Base-by-base conservation (phyloP, 257 asterid genomes). In the Mentha longifolia region DNA sequence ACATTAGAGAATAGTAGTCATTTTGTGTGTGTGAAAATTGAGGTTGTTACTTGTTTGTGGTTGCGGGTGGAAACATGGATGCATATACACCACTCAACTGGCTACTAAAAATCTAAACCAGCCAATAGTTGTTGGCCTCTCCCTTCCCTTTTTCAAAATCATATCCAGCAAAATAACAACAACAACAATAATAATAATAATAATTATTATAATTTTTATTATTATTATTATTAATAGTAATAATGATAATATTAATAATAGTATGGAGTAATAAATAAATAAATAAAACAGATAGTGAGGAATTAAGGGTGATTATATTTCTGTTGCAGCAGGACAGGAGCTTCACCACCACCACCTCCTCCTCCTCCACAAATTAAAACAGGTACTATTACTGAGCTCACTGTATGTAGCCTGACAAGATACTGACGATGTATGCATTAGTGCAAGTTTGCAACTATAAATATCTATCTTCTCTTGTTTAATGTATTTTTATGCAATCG, bases 71-170 rank as follows among this genome's bases (percentile, higher is more conserved):
- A 19, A 55, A 73, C 66, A 51, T 72, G 81, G 82, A 68, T 56
- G 50, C 62, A 60, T 63, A 61, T 19, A 64, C 45, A 76, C 97
- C 97, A 90, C 93, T 74, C 85, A 80, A 83, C 76, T 50, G 52
- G 33, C 76, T 67, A 25, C 71, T 73, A 79, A 81, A 82, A 76
- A 82, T 90, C 86, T 82, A 17, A 33, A 47, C 73, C 85, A 86
- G 65, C 95, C 95, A 90, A 88, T 88, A 63, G 81, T 45, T 25
- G 60, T 61, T 72, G 31, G 42, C 79, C 71, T 67, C 74, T 77
- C 57, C 63, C 75, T 71, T 77, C 52, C 59, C 75, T 71, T 77
- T 71, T 61, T 57, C 85, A 54, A 55, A 58, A 64, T 65, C 66
- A 43, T 45, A 64, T 65, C 37, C 16, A 51, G 45, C 59, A 15